phyloP scores from a whole-genome alignment of 306 rosid species.

The Ormosia semicastrata region DNA sequence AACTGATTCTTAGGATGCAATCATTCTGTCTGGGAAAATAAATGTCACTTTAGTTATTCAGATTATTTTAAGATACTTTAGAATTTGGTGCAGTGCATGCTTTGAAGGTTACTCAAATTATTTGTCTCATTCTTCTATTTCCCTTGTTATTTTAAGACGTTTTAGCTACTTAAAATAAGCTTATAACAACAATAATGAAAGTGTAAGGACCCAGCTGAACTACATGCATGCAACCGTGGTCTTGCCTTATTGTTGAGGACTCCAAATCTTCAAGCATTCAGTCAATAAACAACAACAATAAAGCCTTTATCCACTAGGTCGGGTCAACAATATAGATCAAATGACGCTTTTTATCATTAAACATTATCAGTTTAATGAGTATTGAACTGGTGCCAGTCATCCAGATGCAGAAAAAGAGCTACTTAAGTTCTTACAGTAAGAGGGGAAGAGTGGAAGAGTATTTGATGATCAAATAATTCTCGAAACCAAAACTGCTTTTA shows the following conservation, averaged over 20 bases:
- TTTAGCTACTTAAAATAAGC: neutral
- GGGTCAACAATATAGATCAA: too few relatives aligned
- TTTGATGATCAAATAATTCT: neutral
- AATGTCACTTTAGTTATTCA: neutral
- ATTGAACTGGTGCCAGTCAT: neutral
- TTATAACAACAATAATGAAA: neutral
- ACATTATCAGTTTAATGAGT: neutral
- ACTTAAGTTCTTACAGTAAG: neutral
- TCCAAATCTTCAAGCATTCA: neutral
- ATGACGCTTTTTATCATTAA: too few relatives aligned
- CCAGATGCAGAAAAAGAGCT: neutral
- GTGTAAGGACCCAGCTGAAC: neutral
- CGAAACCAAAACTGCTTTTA: neutral
- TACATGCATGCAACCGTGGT: conserved; percentile 3
- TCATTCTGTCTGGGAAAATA: neutral
- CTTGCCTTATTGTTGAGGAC: neutral
- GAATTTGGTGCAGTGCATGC: too few relatives aligned
- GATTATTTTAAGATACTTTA: too few relatives aligned
- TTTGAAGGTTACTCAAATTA: too few relatives aligned
- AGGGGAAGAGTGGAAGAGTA: too few relatives aligned
- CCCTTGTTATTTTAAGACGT: too few relatives aligned
- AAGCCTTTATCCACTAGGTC: too few relatives aligned
- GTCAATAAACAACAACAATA: neutral
- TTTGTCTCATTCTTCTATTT: too few relatives aligned
- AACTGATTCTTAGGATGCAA: neutral